phyloP scores from a whole-genome alignment of 1,139 yeast genomes.

The Hemisphaericaspora lyxosophila region DNA sequence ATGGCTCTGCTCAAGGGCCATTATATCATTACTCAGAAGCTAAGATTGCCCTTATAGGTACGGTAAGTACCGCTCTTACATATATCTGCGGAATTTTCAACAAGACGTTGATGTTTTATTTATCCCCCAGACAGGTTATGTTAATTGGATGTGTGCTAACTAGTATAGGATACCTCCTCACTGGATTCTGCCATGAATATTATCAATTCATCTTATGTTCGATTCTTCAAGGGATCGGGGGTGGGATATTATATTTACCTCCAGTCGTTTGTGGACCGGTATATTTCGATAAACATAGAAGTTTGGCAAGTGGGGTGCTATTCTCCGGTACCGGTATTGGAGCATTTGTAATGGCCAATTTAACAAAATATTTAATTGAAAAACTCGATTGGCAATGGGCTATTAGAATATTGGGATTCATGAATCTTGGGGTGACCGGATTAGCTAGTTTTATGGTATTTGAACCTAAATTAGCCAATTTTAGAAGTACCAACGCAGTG shows the following conservation, averaged over 20 bases:
- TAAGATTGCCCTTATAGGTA: slow-evolving; percentile 31
- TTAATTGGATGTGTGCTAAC: slow-evolving; percentile 24
- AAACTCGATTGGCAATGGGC: slow-evolving; percentile 41
- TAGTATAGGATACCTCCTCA: slow-evolving; percentile 27
- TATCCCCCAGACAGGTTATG: slow-evolving; percentile 24
- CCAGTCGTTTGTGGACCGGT: slow-evolving; percentile 44
- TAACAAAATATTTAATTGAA: slow-evolving; percentile 28
- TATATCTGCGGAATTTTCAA: slow-evolving; percentile 28
- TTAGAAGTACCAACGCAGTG: slow-evolving; percentile 18
- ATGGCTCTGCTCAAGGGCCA: slow-evolving; percentile 28
- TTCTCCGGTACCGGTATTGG: slow-evolving; percentile 47
- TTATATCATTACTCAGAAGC: slow-evolving; percentile 21
- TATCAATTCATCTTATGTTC: slow-evolving; percentile 26
- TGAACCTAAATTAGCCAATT: slow-evolving; percentile 16
- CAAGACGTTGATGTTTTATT: slow-evolving; percentile 18
- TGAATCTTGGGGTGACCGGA: slow-evolving; percentile 19
- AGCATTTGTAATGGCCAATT: slow-evolving; percentile 37
- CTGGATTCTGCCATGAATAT: slow-evolving; percentile 22
- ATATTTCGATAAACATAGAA: slow-evolving; percentile 35
- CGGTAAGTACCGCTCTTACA: slow-evolving; percentile 27
- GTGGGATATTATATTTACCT: slow-evolving; percentile 36
- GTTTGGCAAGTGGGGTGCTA: slow-evolving; percentile 41
- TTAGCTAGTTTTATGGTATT: slow-evolving; percentile 22
- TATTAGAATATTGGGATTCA: slow-evolving; percentile 33
- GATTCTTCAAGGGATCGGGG: slow-evolving; percentile 41